phyloP scores from a whole-genome alignment of 2,329 filamentous ascomycete species.

The Ascochyta clinopodiicola region DNA sequence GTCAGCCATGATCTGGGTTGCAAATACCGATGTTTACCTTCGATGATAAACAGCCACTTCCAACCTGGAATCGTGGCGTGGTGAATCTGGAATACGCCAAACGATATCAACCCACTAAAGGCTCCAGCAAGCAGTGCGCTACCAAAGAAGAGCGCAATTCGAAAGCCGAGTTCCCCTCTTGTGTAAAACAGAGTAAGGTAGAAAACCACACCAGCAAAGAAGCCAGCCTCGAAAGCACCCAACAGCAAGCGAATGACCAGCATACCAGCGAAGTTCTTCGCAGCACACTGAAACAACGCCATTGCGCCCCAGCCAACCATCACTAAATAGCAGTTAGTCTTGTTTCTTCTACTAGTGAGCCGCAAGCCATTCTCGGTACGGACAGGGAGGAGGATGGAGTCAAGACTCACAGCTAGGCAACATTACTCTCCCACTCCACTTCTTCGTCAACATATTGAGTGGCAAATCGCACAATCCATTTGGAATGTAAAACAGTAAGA shows the following conservation, averaged over 20 bases:
- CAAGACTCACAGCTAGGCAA: slow-evolving; percentile 42
- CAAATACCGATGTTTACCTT: slow-evolving; percentile 30
- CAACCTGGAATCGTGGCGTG: slow-evolving; percentile 54
- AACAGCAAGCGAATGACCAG: slow-evolving; percentile 60
- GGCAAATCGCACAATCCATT: slow-evolving; percentile 59
- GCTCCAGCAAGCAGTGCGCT: slow-evolving; percentile 51
- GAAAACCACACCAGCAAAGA: slow-evolving; percentile 62
- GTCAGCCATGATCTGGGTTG: background rate
- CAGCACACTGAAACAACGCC: slow-evolving; percentile 57
- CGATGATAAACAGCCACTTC: slow-evolving; percentile 56
- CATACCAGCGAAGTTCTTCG: slow-evolving; percentile 57
- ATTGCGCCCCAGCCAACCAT: slow-evolving; percentile 60
- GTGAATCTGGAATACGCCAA: slow-evolving; percentile 57
- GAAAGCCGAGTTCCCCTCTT: slow-evolving; percentile 51
- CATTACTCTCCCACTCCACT: slow-evolving; percentile 54
- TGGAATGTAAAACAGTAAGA: slow-evolving; percentile 60
- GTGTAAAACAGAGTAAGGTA: slow-evolving; percentile 60
- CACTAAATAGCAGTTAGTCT: slow-evolving; percentile 20
- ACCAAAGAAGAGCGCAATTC: slow-evolving; percentile 55
- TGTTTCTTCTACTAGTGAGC: too few species aligned
- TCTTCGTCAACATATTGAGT: slow-evolving; percentile 57
- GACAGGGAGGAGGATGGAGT: slow-evolving; percentile 1
- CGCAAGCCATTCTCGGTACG: background rate
- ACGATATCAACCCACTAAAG: slow-evolving; percentile 51
- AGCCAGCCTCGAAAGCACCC: slow-evolving; percentile 59